Evolutionary conservation across 768 basidiomycete genomes (phyloP).

Genomic region (Phallus indusiatus): DNA sequence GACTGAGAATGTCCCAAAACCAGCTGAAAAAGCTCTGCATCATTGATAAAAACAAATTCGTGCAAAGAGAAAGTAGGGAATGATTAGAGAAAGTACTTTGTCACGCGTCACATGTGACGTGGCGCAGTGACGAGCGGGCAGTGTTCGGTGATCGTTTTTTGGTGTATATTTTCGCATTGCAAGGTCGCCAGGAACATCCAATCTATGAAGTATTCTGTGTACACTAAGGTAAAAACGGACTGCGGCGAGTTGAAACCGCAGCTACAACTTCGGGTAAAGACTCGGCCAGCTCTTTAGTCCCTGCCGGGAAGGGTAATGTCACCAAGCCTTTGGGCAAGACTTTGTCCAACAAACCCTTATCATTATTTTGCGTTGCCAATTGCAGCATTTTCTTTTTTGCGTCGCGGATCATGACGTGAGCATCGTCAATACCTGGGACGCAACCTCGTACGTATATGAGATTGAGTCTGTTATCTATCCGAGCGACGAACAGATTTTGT

Average conservation of each 20-base stretch:
- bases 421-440: conserved; percentile 84
- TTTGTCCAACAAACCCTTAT: conserved; percentile 64
- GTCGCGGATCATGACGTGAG: conserved; percentile 77
- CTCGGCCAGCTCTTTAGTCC: conserved; percentile 67
- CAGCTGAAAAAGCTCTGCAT: conserved; percentile 73
- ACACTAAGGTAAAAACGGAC: conserved; percentile 72
- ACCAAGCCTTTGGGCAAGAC: conserved; percentile 75
- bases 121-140: not conserved
- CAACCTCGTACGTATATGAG: conserved; percentile 88
- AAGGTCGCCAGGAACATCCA: not conserved
- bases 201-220: conserved; percentile 9
- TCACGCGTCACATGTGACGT: not conserved
- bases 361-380: conserved; percentile 52
- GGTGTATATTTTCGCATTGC: not conserved
- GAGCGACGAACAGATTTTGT: conserved; percentile 83
- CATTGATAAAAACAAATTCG: not conserved
- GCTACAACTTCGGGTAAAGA: conserved; percentile 55
- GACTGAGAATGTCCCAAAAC: conserved; percentile 94
- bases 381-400: conserved; percentile 80
- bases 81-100: not conserved
- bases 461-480: conserved; percentile 79
- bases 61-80: not conserved
- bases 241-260: conserved; percentile 62
- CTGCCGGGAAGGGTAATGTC: conserved; percentile 88
- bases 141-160: not conserved